Evolutionary conservation across 495 filamentous ascomycete genomes (phyloP), one percentile per base, ranked within the genome.

Genomic region (Friedmanniomyces endolithicus): DNA sequence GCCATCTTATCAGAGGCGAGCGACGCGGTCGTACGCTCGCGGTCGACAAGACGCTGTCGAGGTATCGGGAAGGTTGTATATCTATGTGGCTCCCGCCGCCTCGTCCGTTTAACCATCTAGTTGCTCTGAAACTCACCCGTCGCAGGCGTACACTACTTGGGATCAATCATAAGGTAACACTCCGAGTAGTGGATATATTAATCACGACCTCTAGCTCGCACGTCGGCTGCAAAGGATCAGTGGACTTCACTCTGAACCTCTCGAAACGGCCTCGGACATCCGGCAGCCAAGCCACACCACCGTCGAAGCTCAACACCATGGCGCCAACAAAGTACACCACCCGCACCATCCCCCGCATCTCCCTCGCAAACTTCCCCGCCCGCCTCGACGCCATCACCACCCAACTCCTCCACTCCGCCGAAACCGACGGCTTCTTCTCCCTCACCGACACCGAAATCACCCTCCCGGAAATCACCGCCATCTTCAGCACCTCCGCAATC

Each of bases 361-460:
- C 77, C 2, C 68, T 84, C 11, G 67, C 64, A 37, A 68, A 80
- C 64, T 83, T 81, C 64, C 64, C 72, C 25, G 47, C 59, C 20
- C 73, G 79, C 17, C 74, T 78, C 60, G 73, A 75, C 44, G 64
- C 72, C 41, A 82, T 84, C 49, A 77, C 76, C 4, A 34, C 55
- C 1, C 63, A 80, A 40, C 67, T 84, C 17, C 60, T 79, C 47
- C 27, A 68, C 37, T 80, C 80, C 2, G 78, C 80, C n/a, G 75
- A 82, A 52, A 77, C 73, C n/a, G 72, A 74, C 54, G 81, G 81
- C 11, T 83, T 84, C 72, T 83, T 85, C 69, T 72, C 71, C 19
- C 52, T 84, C 0, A 63, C 74, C 35, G 67, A 82, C 63, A 80
- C 83, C 56, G 78, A 71, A 11, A 76, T 83, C 54, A 67, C 73